Evolutionary conservation across 148 eudicot species (phyloP).

Genomic region (Amaranthus hypochondriacus): DNA sequence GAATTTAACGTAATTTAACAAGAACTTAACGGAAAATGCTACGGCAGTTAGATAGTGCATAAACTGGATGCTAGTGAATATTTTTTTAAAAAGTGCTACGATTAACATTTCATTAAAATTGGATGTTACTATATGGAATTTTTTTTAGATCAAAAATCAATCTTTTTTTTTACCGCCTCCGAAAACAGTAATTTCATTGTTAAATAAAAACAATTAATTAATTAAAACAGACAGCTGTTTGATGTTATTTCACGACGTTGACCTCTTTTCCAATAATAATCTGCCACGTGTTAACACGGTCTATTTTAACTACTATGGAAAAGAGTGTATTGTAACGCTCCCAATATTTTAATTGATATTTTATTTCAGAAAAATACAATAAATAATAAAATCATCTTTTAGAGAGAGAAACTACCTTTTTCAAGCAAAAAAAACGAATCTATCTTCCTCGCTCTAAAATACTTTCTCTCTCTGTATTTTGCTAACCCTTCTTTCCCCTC

Average conservation of each 20-base stretch:
- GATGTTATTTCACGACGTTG: conserved; percentile 11
- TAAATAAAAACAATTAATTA: background rate
- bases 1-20: no score
- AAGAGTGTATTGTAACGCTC: no score
- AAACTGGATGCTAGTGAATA: no score
- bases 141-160: background rate
- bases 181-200: background rate
- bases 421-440: conserved; percentile 35
- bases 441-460: conserved; percentile 33
- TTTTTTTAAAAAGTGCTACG: no score
- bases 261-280: conserved; percentile 5
- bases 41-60: no score
- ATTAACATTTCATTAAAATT: no score
- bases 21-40: no score
- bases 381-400: conserved; percentile 21
- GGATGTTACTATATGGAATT: no score
- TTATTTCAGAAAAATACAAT: background rate
- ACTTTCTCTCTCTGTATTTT: conserved; percentile 29
- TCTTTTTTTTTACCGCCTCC: background rate
- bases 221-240: conserved; percentile 1
- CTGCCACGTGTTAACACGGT: conserved; percentile 10
- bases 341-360: no score
- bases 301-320: no score
- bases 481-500: conserved; percentile 7
- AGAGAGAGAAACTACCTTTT: conserved; percentile 19